These are phyloP conservation scores for Candida montana DNA, from an alignment of 805 yeast genomes.

Conservation along the genomic window DNA sequence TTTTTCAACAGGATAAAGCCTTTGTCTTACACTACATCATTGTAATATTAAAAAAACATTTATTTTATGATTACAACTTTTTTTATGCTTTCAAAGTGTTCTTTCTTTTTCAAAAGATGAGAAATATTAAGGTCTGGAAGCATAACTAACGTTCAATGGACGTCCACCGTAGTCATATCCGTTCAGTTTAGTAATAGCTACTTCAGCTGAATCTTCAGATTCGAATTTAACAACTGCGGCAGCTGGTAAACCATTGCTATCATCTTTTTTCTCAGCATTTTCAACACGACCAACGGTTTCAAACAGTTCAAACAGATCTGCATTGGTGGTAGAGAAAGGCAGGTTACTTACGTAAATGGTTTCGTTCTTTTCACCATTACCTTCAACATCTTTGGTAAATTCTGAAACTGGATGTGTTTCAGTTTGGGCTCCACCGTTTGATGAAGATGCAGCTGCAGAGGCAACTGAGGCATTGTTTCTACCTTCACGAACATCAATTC, in stretches of 20 bases:
- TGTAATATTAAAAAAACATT: no score
- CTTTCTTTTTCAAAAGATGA: no score
- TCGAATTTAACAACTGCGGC: slow-evolving; percentile 80
- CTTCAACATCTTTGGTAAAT: slow-evolving; percentile 63
- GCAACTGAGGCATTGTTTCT: slow-evolving; percentile 25
- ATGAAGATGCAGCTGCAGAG: slow-evolving; percentile 1
- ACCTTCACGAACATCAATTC: slow-evolving; percentile 76
- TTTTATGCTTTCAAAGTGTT: no score
- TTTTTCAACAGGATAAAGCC: no score
- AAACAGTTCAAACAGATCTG: slow-evolving; percentile 79
- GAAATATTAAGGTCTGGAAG: slow-evolving; percentile 29
- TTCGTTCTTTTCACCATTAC: slow-evolving; percentile 55
- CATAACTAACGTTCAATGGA: slow-evolving; percentile 63
- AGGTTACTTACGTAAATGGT: slow-evolving; percentile 69
- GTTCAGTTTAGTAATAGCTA: slow-evolving; percentile 69
- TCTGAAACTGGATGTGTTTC: slow-evolving; percentile 27
- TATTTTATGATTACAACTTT: not conserved
- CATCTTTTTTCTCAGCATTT: slow-evolving; percentile 70
- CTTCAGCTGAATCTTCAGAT: slow-evolving; percentile 59
- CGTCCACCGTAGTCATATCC: slow-evolving; percentile 84
- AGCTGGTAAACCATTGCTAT: slow-evolving; percentile 66
- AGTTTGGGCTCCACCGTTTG: not conserved
- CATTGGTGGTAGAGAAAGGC: slow-evolving; percentile 84
- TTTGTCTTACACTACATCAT: no score
- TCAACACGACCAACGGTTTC: slow-evolving; percentile 75